These are phyloP conservation scores for Alternaria sp. DNA, from an alignment of 2,329 filamentous ascomycete species.

Conservation along the genomic window DNA sequence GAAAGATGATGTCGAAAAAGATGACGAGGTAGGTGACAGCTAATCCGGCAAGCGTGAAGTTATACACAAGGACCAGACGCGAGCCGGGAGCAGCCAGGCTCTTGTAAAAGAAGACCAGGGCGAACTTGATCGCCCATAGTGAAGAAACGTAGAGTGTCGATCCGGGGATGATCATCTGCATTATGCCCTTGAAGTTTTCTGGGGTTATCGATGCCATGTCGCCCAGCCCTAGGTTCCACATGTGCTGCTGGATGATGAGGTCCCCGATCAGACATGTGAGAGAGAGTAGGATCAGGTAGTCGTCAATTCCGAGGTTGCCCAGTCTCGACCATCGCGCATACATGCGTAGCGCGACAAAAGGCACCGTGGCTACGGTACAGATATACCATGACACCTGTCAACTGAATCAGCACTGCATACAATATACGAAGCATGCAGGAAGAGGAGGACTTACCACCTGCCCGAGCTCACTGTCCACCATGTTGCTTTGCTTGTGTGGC, in stretches of 20 bases:
- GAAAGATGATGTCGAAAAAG: constrained; percentile 51
- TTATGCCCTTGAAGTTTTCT: constrained; percentile 28
- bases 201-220: constrained; percentile 21
- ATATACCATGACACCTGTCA: constrained; percentile 46
- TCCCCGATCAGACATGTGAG: constrained; percentile 37
- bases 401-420: constrained; percentile 4
- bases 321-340: constrained; percentile 38
- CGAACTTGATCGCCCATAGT: constrained; percentile 52
- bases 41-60: constrained; percentile 43
- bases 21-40: constrained; percentile 41
- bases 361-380: constrained; percentile 34
- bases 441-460: constrained; percentile 29
- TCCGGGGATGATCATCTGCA: constrained; percentile 51
- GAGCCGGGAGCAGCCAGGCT: constrained; percentile 48
- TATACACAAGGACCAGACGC: constrained; percentile 48
- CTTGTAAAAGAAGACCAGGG: constrained; percentile 53
- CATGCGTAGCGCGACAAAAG: constrained; percentile 39
- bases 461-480: constrained; percentile 20
- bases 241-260: constrained; percentile 36
- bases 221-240: constrained; percentile 41
- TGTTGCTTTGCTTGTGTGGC: not conserved
- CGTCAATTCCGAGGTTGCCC: constrained; percentile 37
- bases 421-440: not conserved
- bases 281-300: constrained; percentile 40
- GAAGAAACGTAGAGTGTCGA: constrained; percentile 52